Evolutionary conservation across 2,329 filamentous ascomycete species (phyloP).

Genomic region (Xylaria sp.): DNA sequence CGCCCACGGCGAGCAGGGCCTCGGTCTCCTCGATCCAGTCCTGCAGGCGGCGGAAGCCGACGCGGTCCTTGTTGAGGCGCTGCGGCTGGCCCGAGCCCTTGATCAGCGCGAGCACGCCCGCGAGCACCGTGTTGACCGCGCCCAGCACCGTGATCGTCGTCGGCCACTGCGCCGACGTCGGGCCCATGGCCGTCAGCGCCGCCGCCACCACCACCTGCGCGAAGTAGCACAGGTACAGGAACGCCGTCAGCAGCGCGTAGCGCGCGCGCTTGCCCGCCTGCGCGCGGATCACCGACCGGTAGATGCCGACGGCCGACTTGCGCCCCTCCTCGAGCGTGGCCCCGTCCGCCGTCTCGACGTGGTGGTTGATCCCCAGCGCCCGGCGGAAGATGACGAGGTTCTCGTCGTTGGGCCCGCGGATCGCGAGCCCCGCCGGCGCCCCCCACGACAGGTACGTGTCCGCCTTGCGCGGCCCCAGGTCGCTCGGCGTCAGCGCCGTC

Average conservation of each 20-base stretch:
- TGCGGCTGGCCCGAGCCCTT: slow-evolving; percentile 55
- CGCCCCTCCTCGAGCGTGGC: slow-evolving; percentile 41
- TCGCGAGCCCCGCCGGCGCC: slow-evolving; percentile 40
- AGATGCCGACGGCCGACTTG: slow-evolving; percentile 43
- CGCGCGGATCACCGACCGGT: slow-evolving; percentile 41
- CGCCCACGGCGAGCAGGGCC: slow-evolving; percentile 45
- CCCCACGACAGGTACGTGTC: slow-evolving; percentile 41
- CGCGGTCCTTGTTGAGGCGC: slow-evolving; percentile 48
- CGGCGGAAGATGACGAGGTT: slow-evolving; percentile 46
- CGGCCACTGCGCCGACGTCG: slow-evolving; percentile 51
- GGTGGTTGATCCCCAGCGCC: slow-evolving; percentile 47
- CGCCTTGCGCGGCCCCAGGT: slow-evolving; percentile 26
- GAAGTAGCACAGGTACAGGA: slow-evolving; percentile 49
- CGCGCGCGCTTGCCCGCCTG: slow-evolving; percentile 38
- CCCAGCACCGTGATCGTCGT: slow-evolving; percentile 60
- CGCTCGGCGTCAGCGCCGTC: slow-evolving; percentile 12
- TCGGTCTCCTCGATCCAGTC: slow-evolving; percentile 60
- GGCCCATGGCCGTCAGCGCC: slow-evolving; percentile 49
- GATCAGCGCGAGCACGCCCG: slow-evolving; percentile 61
- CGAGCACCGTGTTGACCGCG: slow-evolving; percentile 64
- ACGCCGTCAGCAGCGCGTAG: slow-evolving; percentile 38
- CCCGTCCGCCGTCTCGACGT: slow-evolving; percentile 25
- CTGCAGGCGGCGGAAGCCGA: slow-evolving; percentile 50
- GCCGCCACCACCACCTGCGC: slow-evolving; percentile 52
- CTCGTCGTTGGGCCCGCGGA: slow-evolving; percentile 42